phyloP scores from a whole-genome alignment of 768 basidiomycete genomes.

The Lactarius psammicola region DNA sequence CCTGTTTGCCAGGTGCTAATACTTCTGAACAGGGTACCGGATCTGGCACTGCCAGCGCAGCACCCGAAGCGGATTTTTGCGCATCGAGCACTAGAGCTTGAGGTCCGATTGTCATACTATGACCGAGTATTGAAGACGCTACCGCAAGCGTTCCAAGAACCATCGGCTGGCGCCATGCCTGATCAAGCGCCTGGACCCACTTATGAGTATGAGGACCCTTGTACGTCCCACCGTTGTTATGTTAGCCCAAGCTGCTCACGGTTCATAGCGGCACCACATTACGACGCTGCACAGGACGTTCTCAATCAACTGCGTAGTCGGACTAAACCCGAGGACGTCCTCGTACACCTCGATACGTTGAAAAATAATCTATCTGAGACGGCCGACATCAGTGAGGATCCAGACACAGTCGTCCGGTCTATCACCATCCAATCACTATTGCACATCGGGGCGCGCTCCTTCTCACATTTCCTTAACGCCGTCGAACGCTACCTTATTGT shows the following conservation, averaged over 20 bases:
- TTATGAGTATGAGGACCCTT: constrained; percentile 80
- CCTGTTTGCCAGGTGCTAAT: constrained; percentile 7
- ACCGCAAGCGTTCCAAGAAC: constrained; percentile 73
- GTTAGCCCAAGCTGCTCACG: not conserved
- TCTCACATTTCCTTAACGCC: constrained; percentile 96
- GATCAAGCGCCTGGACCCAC: constrained; percentile 73
- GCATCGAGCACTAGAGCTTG: constrained; percentile 81
- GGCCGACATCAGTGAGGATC: constrained; percentile 57
- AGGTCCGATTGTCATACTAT: constrained; percentile 88
- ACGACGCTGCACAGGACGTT: constrained; percentile 75
- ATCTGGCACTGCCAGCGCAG: constrained; percentile 65
- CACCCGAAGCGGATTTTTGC: constrained; percentile 91
- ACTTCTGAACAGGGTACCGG: constrained; percentile 67
- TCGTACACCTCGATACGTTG: constrained; percentile 67
- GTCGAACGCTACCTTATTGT: constrained; percentile 90
- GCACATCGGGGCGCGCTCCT: constrained; percentile 90
- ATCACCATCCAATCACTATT: constrained; percentile 87
- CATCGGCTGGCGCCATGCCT: constrained; percentile 61
- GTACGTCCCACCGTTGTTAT: constrained; percentile 41
- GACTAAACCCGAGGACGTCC: constrained; percentile 76
- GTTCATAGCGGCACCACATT: constrained; percentile 64
- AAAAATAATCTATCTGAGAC: constrained; percentile 62
- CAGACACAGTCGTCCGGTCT: constrained; percentile 66
- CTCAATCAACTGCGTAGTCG: constrained; percentile 80
- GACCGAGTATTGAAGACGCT: constrained; percentile 89